Percentiles rank a stretch among this genome's conserved stretches.
Evolutionary conservation across 139 green algal genomes (phyloP).

Genomic region (Deuterostichococcus epilithicus): DNA sequence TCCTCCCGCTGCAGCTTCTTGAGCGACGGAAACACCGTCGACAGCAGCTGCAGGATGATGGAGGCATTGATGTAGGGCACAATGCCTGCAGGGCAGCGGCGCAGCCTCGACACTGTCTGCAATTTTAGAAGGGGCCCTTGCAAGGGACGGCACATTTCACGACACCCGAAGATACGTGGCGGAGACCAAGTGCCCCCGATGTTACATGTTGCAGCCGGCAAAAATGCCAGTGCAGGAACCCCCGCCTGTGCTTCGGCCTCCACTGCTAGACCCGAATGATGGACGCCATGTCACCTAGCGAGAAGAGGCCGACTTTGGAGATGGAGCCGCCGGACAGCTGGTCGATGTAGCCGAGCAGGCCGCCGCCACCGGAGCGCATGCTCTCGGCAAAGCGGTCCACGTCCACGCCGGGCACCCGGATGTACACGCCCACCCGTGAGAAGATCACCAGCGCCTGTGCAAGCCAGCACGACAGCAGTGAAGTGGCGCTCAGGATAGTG

Average conservation of each 20-base stretch:
- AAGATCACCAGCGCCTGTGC: slow-evolving; percentile 71
- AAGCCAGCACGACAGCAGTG: background rate
- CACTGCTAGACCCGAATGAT: too few species aligned
- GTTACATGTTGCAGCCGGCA: too few species aligned
- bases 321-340: slow-evolving; percentile 79
- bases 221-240: too few species aligned
- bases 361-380: slow-evolving; percentile 50
- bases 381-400: slow-evolving; percentile 74
- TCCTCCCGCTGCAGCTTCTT: slow-evolving; percentile 98
- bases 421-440: slow-evolving; percentile 88
- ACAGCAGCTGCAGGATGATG: slow-evolving; percentile 91
- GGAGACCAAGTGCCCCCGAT: too few species aligned
- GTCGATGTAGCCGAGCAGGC: slow-evolving; percentile 93
- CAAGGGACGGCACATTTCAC: too few species aligned
- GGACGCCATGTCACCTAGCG: slow-evolving; percentile 64
- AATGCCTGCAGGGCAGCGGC: slow-evolving; percentile 61
- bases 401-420: slow-evolving; percentile 88
- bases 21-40: slow-evolving; percentile 78
- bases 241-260: too few species aligned
- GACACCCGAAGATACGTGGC: too few species aligned
- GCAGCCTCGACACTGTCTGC: background rate
- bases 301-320: slow-evolving; percentile 88
- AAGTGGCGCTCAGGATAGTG: too few species aligned
- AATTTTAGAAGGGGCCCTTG: too few species aligned
- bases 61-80: slow-evolving; percentile 99